Evolutionary conservation across 2,329 filamentous ascomycete species (phyloP), one percentile per base, ranked within the genome.

Genomic region (Pleoardoris graminearum): DNA sequence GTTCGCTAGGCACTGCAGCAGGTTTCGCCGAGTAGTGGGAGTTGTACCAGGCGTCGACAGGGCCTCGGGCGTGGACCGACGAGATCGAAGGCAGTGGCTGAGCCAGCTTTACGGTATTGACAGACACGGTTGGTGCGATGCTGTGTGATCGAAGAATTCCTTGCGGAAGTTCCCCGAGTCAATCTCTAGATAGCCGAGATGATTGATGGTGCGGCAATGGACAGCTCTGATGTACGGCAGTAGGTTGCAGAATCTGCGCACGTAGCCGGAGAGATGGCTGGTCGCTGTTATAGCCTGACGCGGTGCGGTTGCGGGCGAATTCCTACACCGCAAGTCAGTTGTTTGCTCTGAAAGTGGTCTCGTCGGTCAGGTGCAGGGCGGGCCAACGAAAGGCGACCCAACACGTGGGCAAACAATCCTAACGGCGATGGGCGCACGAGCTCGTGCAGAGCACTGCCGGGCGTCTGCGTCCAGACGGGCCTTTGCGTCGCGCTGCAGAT

Each of bases 51-150:
- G 80, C 80, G 77, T 92, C 87, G 76, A 83, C 82, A 72, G 82
- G 82, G 80, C 87, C 87, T 85, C 89, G 87, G 83, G 86, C 85
- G 78, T 90, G 87, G 80, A 89, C 85, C 80, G 90, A 86, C 72
- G 88, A 88, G 73, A 91, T 88, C 79, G 89, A 89, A 79, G 90
- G 89, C 76, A 92, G 86, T 89, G 44, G 44, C 44, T 47, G 44
- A 47, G 92, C 90, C 90, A 95, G 90, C 82, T 92, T 94, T 87
- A 85, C 90, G 89, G 85, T 88, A 78, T 85, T 79, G 72, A 55
- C 42, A 53, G 58, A 44, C 25, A 55, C 51, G 38, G 33, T 55
- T 44, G 23, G 17, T 22, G 50, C 29, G 45, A 41, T 22, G 53
- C 27, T 23, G 33, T 35, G 33, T 22, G 36, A 23, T 51, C 44